A percentile compares a stretch with the other conserved stretches of the same genome.
Evolutionary conservation across 2,329 filamentous ascomycete species (phyloP).

Genomic region (Allantophomopsis cytisporea): DNA sequence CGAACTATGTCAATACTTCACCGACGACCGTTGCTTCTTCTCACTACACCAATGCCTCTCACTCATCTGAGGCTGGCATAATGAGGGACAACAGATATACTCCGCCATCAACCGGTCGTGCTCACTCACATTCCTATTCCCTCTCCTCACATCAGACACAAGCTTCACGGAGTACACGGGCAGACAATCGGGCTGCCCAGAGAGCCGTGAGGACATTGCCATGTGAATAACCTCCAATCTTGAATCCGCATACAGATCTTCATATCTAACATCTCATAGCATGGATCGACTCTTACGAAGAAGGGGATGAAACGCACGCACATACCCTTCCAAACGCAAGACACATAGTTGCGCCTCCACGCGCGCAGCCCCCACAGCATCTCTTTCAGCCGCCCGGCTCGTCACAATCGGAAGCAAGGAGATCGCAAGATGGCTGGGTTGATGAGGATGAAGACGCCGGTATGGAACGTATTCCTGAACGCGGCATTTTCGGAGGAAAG

Average conservation of each 20-base stretch:
- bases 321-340: slow-evolving; percentile 3
- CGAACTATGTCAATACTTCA: too few relatives aligned
- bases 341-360: slow-evolving; percentile 11
- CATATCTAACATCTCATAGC: slow-evolving; percentile 7
- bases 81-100: slow-evolving; percentile 8
- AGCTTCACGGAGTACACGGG: slow-evolving; percentile 10
- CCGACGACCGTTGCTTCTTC: too few relatives aligned
- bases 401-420: slow-evolving; percentile 5
- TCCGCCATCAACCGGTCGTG: too few relatives aligned
- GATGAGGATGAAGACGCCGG: slow-evolving; percentile 12
- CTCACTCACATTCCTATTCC: slow-evolving; percentile 7
- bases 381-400: slow-evolving; percentile 8
- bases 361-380: slow-evolving; percentile 15
- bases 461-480: slow-evolving; percentile 12
- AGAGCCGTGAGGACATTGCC: slow-evolving; percentile 15
- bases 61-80: slow-evolving; percentile 9
- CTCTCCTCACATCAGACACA: slow-evolving; percentile 13
- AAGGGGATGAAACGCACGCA: slow-evolving; percentile 8
- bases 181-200: slow-evolving; percentile 9
- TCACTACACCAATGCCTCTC: too few relatives aligned
- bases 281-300: slow-evolving; percentile 18
- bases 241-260: too few relatives aligned
- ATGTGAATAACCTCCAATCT: slow-evolving; percentile 8
- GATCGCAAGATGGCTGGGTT: slow-evolving; percentile 18
- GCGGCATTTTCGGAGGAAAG: slow-evolving; percentile 16